Evolutionary conservation across 768 basidiomycete species (phyloP).

Genomic region (Nidularia sp.): DNA sequence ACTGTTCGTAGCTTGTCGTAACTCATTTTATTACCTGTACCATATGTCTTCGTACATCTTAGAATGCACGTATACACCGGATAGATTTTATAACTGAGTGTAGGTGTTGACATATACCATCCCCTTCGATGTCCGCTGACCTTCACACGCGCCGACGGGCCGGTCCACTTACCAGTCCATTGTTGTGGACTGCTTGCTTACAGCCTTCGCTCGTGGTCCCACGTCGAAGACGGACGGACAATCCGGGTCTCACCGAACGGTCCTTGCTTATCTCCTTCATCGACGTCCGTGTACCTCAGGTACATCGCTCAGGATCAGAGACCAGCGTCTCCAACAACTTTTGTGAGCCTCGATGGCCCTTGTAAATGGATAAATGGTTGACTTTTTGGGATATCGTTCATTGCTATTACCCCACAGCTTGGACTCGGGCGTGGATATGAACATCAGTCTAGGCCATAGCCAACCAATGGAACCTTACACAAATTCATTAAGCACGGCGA

Average conservation of each 20-base stretch:
- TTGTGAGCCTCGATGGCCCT: constrained; percentile 16
- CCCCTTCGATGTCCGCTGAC: neutral
- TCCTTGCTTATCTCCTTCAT: constrained; percentile 3
- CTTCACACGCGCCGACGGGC: neutral
- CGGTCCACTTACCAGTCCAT: neutral
- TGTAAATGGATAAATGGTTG: constrained; percentile 6
- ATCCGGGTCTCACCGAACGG: constrained; percentile 5
- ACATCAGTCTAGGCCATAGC: neutral
- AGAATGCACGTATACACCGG: too few relatives aligned
- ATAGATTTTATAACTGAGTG: too few relatives aligned
- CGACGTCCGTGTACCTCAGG: constrained; percentile 22
- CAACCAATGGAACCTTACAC: constrained; percentile 4
- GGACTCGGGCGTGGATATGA: neutral
- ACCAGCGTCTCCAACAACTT: constrained; percentile 18
- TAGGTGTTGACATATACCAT: too few relatives aligned
- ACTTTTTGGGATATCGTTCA: constrained; percentile 4
- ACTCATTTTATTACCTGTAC: neutral
- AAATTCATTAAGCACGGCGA: constrained; percentile 10
- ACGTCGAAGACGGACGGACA: constrained; percentile 5
- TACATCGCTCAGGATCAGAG: constrained; percentile 25
- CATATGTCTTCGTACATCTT: neutral
- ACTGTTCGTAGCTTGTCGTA: constrained; percentile 17
- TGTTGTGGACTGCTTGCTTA: constrained; percentile 3
- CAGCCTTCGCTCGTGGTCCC: constrained; percentile 2
- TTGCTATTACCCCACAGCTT: neutral